Evolutionary conservation across 1,284 basidiomycete species (phyloP), one percentile per base, ranked within the genome.

Genomic region (Moniliella sp.): DNA sequence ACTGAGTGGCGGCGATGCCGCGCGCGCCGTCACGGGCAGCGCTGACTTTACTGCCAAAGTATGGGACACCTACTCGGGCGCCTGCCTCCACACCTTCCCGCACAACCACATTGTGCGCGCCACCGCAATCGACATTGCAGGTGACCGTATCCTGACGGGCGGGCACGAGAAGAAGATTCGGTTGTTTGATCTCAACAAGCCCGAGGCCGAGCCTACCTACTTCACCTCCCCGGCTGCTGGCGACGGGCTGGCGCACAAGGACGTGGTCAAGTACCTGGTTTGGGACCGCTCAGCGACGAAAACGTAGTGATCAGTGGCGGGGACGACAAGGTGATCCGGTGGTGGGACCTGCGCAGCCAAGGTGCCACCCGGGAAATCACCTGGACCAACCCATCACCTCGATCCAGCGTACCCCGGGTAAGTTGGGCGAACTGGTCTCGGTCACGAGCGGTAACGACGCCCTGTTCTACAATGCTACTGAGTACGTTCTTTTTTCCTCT

Each of bases 31-130:
- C 7, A 81, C 86, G 0, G 91, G 80, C 18, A 84, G 79, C 60
- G 88, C 88, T 25, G 91, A 99, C 65, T 99, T 97, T 58, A 83
- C 82, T 29, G 88, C 88, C 37, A 94, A 94, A 67, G 72, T 97
- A 37, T 99, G 91, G 91, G 84, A 99, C 64, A 82, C 88, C 11
- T 86, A 77, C 61, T 75, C 75, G 18, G 91, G 88, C n/a, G 69
- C 74, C 15, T 66, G 70, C 23, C 67, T 94, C 18, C 79, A 93
- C 51, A 93, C 84, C 8, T 91, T 94, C 54, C 74, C 82, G 13
- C 88, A 99, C 64, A 79, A 88, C 59, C 91, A 97, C 64, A 97
- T 99, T 59, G 88, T 99, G 46, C 77, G 86, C 43, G 81, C 78
- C 25, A 82, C 93, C 25, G 84, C 84, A 9, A 66, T 94, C 43